Percentiles rank a stretch among this genome's conserved stretches.
Conservation (phyloP, 179 eudicot genomes). For the Pouteria campechiana region DNA sequence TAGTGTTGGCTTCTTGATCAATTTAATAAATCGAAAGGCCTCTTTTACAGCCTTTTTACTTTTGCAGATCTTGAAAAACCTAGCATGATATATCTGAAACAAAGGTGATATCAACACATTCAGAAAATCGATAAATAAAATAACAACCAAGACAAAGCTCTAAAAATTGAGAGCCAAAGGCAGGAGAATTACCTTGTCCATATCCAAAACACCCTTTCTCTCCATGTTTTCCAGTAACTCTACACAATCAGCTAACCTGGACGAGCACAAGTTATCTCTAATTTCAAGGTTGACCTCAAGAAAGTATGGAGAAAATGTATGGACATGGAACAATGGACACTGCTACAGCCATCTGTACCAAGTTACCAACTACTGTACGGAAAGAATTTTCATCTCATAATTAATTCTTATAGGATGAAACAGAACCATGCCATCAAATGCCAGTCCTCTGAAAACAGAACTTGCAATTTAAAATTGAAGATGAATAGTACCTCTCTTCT, state of each 20-base stretch:
- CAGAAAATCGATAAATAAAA: slow-evolving; percentile 4
- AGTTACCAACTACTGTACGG: background rate
- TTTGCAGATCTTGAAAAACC: slow-evolving; percentile 62
- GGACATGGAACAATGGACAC: background rate
- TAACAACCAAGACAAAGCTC: background rate
- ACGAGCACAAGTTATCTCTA: slow-evolving; percentile 2
- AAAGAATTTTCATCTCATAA: background rate
- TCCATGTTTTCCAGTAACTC: slow-evolving; percentile 82
- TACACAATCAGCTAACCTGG: slow-evolving; percentile 68
- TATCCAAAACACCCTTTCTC: slow-evolving; percentile 57
- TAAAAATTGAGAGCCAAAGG: background rate
- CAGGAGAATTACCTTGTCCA: slow-evolving; percentile 56
- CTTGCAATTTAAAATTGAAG: background rate
- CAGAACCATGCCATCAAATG: background rate
- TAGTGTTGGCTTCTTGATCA: slow-evolving; percentile 75
- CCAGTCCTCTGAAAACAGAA: background rate
- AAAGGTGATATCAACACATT: slow-evolving; percentile 7
- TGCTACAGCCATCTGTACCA: background rate
- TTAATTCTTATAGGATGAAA: background rate
- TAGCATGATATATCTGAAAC: slow-evolving; percentile 75
- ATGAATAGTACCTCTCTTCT: slow-evolving; percentile 62
- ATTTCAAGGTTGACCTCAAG: slow-evolving; percentile 3
- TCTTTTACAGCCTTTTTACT: slow-evolving; percentile 73
- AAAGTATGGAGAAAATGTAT: background rate
- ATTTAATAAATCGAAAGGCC: slow-evolving; percentile 72